phyloP scores from a whole-genome alignment of 768 basidiomycete species.

The Jaapia argillacea region DNA sequence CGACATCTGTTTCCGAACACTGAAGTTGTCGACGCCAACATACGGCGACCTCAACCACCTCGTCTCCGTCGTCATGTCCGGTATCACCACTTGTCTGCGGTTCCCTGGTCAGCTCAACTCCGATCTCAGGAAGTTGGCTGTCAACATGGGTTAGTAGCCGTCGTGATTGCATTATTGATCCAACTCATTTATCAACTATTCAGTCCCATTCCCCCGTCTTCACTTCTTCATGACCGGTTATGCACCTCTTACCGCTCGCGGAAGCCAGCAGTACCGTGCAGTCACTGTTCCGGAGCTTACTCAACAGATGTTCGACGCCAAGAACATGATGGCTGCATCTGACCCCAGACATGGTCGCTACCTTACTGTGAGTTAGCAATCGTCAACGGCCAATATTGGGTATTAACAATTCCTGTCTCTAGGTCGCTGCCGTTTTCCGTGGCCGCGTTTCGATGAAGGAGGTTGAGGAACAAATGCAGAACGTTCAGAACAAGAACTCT shows the following conservation, averaged over 20 bases:
- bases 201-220: slow-evolving; percentile 97
- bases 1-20: slow-evolving; percentile 97
- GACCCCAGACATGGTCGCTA: slow-evolving; percentile 97
- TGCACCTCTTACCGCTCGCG: slow-evolving; percentile 89
- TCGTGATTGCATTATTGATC: neutral
- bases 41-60: slow-evolving; percentile 98
- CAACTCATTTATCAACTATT: slow-evolving; percentile 1
- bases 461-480: slow-evolving; percentile 98
- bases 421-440: slow-evolving; percentile 96
- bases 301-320: slow-evolving; percentile 98
- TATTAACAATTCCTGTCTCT: too few relatives aligned
- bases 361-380: slow-evolving; percentile 79
- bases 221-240: slow-evolving; percentile 99
- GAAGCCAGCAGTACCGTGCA: slow-evolving; percentile 91
- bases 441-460: slow-evolving; percentile 99
- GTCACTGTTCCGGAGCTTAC: slow-evolving; percentile 97
- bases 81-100: slow-evolving; percentile 96
- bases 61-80: slow-evolving; percentile 97
- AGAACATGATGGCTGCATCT: slow-evolving; percentile 99
- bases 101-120: slow-evolving; percentile 99
- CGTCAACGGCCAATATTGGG: neutral
- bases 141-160: slow-evolving; percentile 86
- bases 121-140: slow-evolving; percentile 94
- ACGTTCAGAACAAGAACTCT: slow-evolving; percentile 95
- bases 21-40: slow-evolving; percentile 92